Evolutionary conservation across 768 basidiomycete species (phyloP), one percentile per base, ranked within the genome.

Genomic region (Brasilioporus rufonigricans): DNA sequence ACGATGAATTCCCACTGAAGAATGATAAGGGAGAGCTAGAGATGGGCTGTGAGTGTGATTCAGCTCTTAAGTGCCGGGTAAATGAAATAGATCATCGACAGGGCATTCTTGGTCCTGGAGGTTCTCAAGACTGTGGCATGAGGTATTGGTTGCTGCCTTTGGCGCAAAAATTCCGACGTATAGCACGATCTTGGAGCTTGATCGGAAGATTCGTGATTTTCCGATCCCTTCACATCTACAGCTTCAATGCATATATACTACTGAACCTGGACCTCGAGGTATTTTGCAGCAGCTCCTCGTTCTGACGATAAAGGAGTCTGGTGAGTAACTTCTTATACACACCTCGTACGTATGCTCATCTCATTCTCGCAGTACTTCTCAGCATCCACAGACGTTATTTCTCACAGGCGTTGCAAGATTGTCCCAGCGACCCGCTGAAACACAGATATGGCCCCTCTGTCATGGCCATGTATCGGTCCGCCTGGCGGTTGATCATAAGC

Each of bases 381-480:
- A 82, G 82, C 60, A 73, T 90, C 16, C 87, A 89, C 62, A 76
- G 87, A 27, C 75, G 81, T 16, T 87, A 86, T 65, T 85, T 89
- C 61, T 82, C 82, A 2, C 83, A 83, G 61, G 85, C 86, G 0
- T 67, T 90, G 19, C 79, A 81, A 48, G 86, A 87, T 43, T 73
- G 74, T 46, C 82, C 84, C 1, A 60, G 69, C 9, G 83, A 88
- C 51, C 72, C 83, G 3, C 72, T 84, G 45, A 76, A 76, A 52
- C 86, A 89, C 61, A 77, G 74, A 61, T 89, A 83, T 65, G 77
- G 82, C 0, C 82, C 84, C 1, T 91, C 89, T 1, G 84, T 89
- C 6, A 78, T 86, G 67, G 84, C 89, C 0, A 80, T 82, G 14
- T 89, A 87, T 68, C 84, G 86, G 2, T 86, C 85, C 2, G 83